Conservation (phyloP, 352 stramenopile genomes). For the Sclerospora graminicola region DNA sequence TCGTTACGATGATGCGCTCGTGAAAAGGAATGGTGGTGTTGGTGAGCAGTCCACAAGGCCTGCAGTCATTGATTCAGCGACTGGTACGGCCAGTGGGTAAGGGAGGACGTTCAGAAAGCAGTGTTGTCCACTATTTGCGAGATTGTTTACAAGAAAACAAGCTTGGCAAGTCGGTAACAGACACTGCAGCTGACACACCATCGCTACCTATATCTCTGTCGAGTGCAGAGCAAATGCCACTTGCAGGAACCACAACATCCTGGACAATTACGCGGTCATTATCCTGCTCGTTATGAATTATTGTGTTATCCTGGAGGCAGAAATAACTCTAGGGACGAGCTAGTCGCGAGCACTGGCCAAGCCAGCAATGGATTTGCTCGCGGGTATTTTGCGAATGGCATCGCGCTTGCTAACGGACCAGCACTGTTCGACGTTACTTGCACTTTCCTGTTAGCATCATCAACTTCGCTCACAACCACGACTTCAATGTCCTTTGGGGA, state of each 20-base stretch:
- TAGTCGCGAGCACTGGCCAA: slow-evolving; percentile 63
- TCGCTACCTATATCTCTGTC: slow-evolving; percentile 63
- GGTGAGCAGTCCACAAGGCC: slow-evolving; percentile 78
- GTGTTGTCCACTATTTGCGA: slow-evolving; percentile 84
- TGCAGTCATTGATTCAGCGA: slow-evolving; percentile 79
- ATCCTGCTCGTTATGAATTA: slow-evolving; percentile 80
- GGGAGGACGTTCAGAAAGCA: slow-evolving; percentile 84
- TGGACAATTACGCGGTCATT: slow-evolving; percentile 85
- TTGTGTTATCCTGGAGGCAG: slow-evolving; percentile 68
- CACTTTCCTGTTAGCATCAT: slow-evolving; percentile 70
- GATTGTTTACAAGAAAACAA: slow-evolving; percentile 83
- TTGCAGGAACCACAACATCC: slow-evolving; percentile 65
- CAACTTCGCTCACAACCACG: slow-evolving; percentile 62
- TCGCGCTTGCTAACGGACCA: slow-evolving; percentile 73
- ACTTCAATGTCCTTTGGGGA: slow-evolving; percentile 63
- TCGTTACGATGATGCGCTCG: slow-evolving; percentile 86
- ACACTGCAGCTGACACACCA: slow-evolving; percentile 29
- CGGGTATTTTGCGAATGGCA: slow-evolving; percentile 78
- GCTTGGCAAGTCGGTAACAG: slow-evolving; percentile 49
- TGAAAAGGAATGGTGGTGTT: slow-evolving; percentile 85
- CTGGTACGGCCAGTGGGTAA: slow-evolving; percentile 78
- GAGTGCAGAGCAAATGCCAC: slow-evolving; percentile 49
- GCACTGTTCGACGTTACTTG: slow-evolving; percentile 69
- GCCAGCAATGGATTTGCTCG: slow-evolving; percentile 74
- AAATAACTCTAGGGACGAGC: slow-evolving; percentile 74